Evolutionary conservation across 2,329 filamentous ascomycete species (phyloP), one percentile per base, ranked within the genome.

Genomic region (Diaporthe sp.): DNA sequence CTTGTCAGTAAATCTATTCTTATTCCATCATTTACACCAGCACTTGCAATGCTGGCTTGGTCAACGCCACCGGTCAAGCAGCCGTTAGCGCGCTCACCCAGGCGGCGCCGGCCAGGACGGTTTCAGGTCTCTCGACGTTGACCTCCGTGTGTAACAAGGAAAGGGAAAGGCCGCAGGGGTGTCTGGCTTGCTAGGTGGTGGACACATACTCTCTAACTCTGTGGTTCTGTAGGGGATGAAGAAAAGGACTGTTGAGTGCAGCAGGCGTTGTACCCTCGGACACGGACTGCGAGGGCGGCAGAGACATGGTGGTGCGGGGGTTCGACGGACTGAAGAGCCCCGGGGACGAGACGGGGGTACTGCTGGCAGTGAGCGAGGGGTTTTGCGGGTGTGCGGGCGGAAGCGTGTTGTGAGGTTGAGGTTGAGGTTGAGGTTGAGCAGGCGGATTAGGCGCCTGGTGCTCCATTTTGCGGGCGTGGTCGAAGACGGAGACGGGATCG

Each of bases 181-280:
- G 31, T 12, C 22, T 53, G 49, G 49, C n/a, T 31, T 28, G 46
- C 12, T 72, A 37, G 44, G 28, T 39, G 51, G 37, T 51, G 49
- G 25, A 37, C n/a, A 90, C 92, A 89, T 88, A 94, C 92, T 95
- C 94, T 89, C 93, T 89, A 69, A 95, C 94, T 83, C 89, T 92
- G 82, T 94, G 92, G 76, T 90, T 90, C 82, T 95, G 93, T 74
- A 94, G 84, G 46, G 93, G 92, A 80, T 95, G 93, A 73, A 94
- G 84, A 80, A 90, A 92, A 1, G 93, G 92, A 79, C 90, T 92
- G 74, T 87, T 86, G 55, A 84, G 81, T 37, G 85, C 86, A 55
- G 85, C 86, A 51, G 90, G 89, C 7, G 89, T 89, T 37, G 88
- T 87, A 76, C 86, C 87, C 80, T 92, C 90, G 76, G 89, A 90